phyloP scores from a whole-genome alignment of 2,329 filamentous ascomycete genomes.

The Thielaviopsis punctulata region DNA sequence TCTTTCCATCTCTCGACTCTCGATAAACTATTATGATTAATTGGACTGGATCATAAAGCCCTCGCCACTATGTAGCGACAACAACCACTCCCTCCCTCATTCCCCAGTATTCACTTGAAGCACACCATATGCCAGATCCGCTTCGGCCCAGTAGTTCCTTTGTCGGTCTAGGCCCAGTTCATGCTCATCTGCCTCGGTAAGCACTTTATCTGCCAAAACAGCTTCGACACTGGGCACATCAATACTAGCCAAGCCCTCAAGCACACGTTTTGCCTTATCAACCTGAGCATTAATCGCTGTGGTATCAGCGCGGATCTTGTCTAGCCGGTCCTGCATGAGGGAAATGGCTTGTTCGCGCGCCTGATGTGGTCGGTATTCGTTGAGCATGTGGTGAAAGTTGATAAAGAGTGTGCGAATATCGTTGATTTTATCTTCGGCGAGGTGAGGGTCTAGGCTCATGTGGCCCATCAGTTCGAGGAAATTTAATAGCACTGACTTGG shows the following conservation, averaged over 20 bases:
- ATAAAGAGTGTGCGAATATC: slow-evolving; percentile 70
- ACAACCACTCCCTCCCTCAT: no score
- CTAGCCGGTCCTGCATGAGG: slow-evolving; percentile 73
- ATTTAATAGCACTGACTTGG: slow-evolving; percentile 73
- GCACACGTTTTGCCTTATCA: slow-evolving; percentile 54
- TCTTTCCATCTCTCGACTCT: no score
- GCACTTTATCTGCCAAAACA: not conserved
- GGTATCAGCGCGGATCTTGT: slow-evolving; percentile 56
- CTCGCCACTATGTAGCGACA: no score
- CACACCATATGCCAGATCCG: no score
- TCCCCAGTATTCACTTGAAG: no score
- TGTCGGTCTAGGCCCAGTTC: no score
- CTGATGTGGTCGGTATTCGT: slow-evolving; percentile 87
- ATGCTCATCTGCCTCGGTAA: not conserved
- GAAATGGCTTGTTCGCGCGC: slow-evolving; percentile 73
- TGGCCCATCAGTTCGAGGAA: slow-evolving; percentile 72
- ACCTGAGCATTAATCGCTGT: slow-evolving; percentile 47
- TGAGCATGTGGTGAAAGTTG: slow-evolving; percentile 85
- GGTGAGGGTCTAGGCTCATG: slow-evolving; percentile 46
- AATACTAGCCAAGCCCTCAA: slow-evolving; percentile 48
- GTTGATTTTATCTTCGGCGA: slow-evolving; percentile 51
- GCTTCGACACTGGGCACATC: slow-evolving; percentile 16
- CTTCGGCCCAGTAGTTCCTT: no score
- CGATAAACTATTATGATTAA: no score
- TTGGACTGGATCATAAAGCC: no score